Evolutionary conservation across 257 asterid species (phyloP).

Genomic region (Solanum lignicaule): DNA sequence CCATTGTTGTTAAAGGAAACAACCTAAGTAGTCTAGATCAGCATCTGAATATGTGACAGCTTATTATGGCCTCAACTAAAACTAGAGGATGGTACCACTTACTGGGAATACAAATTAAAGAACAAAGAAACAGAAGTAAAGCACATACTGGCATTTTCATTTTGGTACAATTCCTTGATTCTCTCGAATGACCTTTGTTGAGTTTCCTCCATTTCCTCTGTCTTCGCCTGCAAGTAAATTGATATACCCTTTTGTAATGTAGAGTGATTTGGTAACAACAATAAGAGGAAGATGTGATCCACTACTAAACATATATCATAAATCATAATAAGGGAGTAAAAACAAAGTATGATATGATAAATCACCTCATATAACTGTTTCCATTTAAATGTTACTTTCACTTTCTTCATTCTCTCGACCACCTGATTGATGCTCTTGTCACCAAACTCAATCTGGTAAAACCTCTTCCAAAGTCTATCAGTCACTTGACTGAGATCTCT

Average conservation of each 20-base stretch:
- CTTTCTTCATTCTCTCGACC: constrained; percentile 40
- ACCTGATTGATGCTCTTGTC: constrained; percentile 26
- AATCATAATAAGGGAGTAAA: neutral
- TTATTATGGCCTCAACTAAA: neutral
- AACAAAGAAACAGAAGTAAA: neutral
- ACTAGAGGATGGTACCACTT: neutral
- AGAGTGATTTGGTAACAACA: neutral
- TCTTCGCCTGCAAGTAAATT: constrained; percentile 48
- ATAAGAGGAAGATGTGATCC: neutral
- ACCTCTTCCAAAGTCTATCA: constrained; percentile 58
- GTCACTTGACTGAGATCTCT: constrained; percentile 85
- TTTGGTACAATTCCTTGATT: constrained; percentile 43
- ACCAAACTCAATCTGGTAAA: constrained; percentile 53
- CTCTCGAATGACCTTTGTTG: constrained; percentile 39
- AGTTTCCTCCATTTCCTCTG: constrained; percentile 44
- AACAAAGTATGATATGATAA: neutral
- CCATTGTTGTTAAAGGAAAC: neutral
- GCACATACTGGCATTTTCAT: constrained; percentile 59
- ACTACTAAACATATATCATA: neutral
- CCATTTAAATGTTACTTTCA: constrained; percentile 47
- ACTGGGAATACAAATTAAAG: neutral
- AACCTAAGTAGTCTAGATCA: neutral
- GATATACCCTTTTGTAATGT: neutral
- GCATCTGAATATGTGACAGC: neutral
- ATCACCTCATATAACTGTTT: constrained; percentile 53